These are phyloP conservation scores for Patellaria atrata DNA, from an alignment of 495 filamentous ascomycete genomes.

Conservation along the genomic window DNA sequence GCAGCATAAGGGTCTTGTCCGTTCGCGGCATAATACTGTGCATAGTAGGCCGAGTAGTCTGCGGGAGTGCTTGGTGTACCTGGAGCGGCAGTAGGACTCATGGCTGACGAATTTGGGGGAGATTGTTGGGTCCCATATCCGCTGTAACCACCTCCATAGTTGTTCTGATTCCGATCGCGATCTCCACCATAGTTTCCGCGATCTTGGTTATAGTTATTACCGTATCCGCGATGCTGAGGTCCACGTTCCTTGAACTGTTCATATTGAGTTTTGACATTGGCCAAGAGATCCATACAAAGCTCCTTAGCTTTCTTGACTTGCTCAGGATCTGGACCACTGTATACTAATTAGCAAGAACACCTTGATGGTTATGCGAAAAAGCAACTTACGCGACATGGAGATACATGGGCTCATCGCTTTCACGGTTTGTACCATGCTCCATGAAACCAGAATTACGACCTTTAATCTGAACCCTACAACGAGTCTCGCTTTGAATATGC, in stretches of 20 bases:
- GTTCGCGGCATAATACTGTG: slow-evolving; percentile 50
- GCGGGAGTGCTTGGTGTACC: slow-evolving; percentile 12
- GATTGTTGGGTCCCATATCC: slow-evolving; percentile 2
- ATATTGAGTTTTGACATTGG: slow-evolving; percentile 72
- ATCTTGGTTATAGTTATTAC: slow-evolving; percentile 13
- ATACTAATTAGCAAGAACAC: slow-evolving; percentile 23
- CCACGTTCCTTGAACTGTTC: slow-evolving; percentile 79
- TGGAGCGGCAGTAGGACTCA: slow-evolving; percentile 26
- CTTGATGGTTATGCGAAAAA: too few species aligned
- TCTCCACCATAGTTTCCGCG: slow-evolving; percentile 12
- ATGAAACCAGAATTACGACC: slow-evolving; percentile 92
- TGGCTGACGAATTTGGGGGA: slow-evolving; percentile 7
- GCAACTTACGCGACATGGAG: slow-evolving; percentile 75
- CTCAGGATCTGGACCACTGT: slow-evolving; percentile 69
- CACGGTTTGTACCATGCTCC: slow-evolving; percentile 63
- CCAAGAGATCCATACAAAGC: slow-evolving; percentile 73
- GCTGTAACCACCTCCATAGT: slow-evolving; percentile 18
- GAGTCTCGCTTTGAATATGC: slow-evolving; percentile 87
- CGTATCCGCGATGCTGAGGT: slow-evolving; percentile 34
- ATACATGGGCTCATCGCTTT: slow-evolving; percentile 93
- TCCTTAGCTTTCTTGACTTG: slow-evolving; percentile 80
- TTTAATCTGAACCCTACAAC: slow-evolving; percentile 94
- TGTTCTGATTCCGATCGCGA: slow-evolving; percentile 17
- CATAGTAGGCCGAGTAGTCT: slow-evolving; percentile 68
- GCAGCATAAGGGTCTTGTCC: slow-evolving; percentile 75